Evolutionary conservation across 106 monocot species (phyloP).

Genomic region (Allium fistulosum): DNA sequence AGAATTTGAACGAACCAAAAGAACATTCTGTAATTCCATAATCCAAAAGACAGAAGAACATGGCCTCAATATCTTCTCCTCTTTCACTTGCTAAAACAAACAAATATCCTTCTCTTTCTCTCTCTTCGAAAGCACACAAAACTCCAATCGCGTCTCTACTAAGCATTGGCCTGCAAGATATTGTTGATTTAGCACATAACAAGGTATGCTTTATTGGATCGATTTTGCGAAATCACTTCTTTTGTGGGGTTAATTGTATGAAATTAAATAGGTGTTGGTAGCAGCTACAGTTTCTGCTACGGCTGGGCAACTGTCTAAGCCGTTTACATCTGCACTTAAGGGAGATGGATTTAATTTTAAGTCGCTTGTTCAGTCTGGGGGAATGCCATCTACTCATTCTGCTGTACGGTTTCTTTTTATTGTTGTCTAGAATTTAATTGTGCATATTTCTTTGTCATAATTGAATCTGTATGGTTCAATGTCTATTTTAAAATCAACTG

Average conservation of each 20-base stretch:
- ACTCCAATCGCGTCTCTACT: slow-evolving; percentile 5
- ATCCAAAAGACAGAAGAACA: not conserved
- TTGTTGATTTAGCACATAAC: slow-evolving; percentile 35
- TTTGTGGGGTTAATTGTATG: not conserved
- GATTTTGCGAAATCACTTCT: not conserved
- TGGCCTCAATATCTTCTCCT: not conserved
- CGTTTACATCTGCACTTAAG: slow-evolving; percentile 23
- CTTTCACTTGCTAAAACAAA: slow-evolving; percentile 12
- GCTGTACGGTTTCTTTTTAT: slow-evolving; percentile 23
- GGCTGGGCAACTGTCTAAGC: slow-evolving; percentile 55
- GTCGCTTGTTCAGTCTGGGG: slow-evolving; percentile 40
- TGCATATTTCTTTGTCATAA: no score
- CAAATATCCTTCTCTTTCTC: not conserved
- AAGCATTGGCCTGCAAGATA: slow-evolving; percentile 25
- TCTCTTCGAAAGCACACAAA: not conserved
- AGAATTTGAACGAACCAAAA: no score
- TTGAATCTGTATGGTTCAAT: no score
- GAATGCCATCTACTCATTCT: slow-evolving; percentile 68
- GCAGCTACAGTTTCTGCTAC: slow-evolving; percentile 34
- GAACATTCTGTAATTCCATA: no score
- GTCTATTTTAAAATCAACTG: no score
- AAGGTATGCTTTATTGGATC: slow-evolving; percentile 16
- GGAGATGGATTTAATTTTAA: slow-evolving; percentile 32
- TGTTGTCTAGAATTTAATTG: no score
- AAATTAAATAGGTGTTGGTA: slow-evolving; percentile 31